Conservation (phyloP, 1,139 yeast genomes). For the Wickerhamomyces sp. region DNA sequence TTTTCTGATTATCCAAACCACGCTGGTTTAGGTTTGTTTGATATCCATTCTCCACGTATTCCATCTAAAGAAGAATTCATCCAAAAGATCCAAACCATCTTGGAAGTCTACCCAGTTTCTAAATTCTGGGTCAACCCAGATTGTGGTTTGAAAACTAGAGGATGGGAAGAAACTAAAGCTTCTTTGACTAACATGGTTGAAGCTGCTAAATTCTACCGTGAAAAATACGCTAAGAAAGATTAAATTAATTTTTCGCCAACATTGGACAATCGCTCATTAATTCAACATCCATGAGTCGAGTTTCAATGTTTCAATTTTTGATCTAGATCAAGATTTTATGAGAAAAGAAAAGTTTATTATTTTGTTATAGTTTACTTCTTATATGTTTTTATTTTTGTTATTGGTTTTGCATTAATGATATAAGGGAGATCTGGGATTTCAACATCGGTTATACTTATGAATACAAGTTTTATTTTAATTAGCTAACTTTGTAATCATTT, state of each 20-base stretch:
- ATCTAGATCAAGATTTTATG: slow-evolving; percentile 6
- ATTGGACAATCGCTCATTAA: slow-evolving; percentile 10
- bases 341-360: slow-evolving; percentile 9
- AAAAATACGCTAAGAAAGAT: slow-evolving; percentile 34
- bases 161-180: slow-evolving; percentile 86
- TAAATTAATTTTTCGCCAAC: slow-evolving; percentile 4
- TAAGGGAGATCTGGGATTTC: slow-evolving; percentile 30
- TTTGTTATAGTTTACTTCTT: slow-evolving; percentile 19
- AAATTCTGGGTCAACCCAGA: slow-evolving; percentile 99
- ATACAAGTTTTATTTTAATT: slow-evolving; percentile 1
- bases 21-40: slow-evolving; percentile 98
- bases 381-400: slow-evolving; percentile 14
- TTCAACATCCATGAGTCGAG: slow-evolving; percentile 18
- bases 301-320: not conserved
- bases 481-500: too few species aligned
- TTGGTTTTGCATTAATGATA: slow-evolving; percentile 7
- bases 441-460: slow-evolving; percentile 28
- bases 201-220: slow-evolving; percentile 97
- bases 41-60: slow-evolving; percentile 99
- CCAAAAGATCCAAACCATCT: slow-evolving; percentile 87
- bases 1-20: slow-evolving; percentile 98
- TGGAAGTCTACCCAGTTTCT: slow-evolving; percentile 95
- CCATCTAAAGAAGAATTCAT: slow-evolving; percentile 97
- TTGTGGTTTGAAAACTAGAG: slow-evolving; percentile 99
- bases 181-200: slow-evolving; percentile 97